A percentile compares a stretch with the other conserved stretches of the same genome.
These are phyloP conservation scores for Sordariomycetes sp. DNA, from an alignment of 2,329 filamentous ascomycete genomes.

Conservation along the genomic window DNA sequence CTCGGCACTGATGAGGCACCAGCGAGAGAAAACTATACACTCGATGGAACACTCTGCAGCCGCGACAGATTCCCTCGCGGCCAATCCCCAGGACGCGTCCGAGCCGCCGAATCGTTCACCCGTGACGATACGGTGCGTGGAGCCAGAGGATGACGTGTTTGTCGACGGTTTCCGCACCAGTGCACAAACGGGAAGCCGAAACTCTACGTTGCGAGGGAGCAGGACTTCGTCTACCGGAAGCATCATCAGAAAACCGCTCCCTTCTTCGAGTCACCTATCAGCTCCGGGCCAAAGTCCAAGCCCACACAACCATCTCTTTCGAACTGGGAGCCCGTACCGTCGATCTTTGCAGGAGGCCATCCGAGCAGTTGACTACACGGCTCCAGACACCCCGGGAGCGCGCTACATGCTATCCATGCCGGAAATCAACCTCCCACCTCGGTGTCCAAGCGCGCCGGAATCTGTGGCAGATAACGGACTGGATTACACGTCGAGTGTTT, in stretches of 20 bases:
- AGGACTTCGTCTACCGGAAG: slow-evolving; percentile 1
- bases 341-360: slow-evolving; percentile 1
- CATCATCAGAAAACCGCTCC: not conserved
- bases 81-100: not conserved
- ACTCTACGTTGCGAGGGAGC: not conserved
- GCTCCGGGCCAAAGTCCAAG: not conserved
- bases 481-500: slow-evolving; percentile 2
- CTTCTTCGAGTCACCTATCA: not conserved
- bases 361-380: not conserved
- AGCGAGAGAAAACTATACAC: slow-evolving; percentile 25
- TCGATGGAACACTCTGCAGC: not conserved
- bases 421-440: not conserved
- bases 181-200: not conserved
- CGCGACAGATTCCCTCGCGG: not conserved
- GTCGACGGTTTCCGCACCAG: not conserved
- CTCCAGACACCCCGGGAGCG: not conserved
- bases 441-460: not conserved
- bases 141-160: slow-evolving; percentile 8
- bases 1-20: slow-evolving; percentile 50
- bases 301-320: not conserved
- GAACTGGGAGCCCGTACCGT: slow-evolving; percentile 2
- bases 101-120: not conserved
- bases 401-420: slow-evolving; percentile 2
- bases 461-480: not conserved
- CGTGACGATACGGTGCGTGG: slow-evolving; percentile 15